Evolutionary conservation across 495 filamentous ascomycete genomes (phyloP), one percentile per base, ranked within the genome.

Genomic region (Lentithecium fluviatile): DNA sequence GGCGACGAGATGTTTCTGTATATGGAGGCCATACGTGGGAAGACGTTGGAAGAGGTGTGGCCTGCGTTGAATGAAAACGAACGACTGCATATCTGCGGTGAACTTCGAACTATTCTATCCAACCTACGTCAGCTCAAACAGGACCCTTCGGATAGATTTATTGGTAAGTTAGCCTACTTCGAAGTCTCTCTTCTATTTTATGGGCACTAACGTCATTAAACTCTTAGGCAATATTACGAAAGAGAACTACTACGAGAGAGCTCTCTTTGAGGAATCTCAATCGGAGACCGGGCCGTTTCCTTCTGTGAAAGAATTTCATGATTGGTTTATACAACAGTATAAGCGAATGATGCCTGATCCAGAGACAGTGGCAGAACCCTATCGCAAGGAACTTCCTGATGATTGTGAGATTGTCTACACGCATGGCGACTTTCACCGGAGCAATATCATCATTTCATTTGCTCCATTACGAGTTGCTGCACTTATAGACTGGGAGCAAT

Each of bases 401-500:
- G 48, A 12, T 48, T 58, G 67, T 50, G 68, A 71, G 7, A 76
- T 79, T 46, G 74, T 71, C 2, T 82, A 79, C 45, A 80, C 78
- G 13, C 78, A 80, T 64, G 70, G 65, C 23, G 77, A 76, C 60
- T 64, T 80, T 24, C 75, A 78, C 63, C 76, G 64, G 37, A 76
- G 73, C 49, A 80, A 82, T 58, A 76, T 80, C 60, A 58, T 80
- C 52, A 54, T 80, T 19, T 73, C 72, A 15, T n/a, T 65, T 12
- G 47, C 58, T 26, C 60, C 55, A 1, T 72, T 73, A 38, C 69
- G 52, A 45, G 50, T 76, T 36, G 62, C 73, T 17, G 70, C 74
- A 0, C 62, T 81, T 25, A 56, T 79, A 23, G 77, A 78, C 45
- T 79, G 77, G 78, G 72, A 78, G 50, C 75, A 79, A 53, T 74